Conservation (phyloP, 305 asterid species). For the Stenogyne calaminthoides region DNA sequence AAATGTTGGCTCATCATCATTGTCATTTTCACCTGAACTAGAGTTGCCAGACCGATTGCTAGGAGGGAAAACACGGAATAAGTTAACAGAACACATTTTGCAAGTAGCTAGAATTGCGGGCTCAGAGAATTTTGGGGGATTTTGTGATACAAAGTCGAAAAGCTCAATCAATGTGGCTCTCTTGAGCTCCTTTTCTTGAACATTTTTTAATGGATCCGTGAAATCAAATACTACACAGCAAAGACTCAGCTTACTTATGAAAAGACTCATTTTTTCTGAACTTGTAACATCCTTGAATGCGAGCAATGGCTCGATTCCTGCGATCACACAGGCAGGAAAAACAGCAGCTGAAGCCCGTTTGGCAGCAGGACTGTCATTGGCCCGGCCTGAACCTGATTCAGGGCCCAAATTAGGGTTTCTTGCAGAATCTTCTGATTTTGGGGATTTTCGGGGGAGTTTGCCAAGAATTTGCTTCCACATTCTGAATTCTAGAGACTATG, state of each 20-base stretch:
- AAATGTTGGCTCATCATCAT: conserved; percentile 65
- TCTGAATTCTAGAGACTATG: conserved; percentile 28
- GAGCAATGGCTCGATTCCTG: conserved; percentile 75
- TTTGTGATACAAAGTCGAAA: conserved; percentile 64
- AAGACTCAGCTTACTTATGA: conserved; percentile 81
- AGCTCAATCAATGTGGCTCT: conserved; percentile 75
- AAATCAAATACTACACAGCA: conserved; percentile 83
- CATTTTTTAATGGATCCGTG: conserved; percentile 54
- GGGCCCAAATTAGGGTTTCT: conserved; percentile 44
- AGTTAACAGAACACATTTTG: conserved; percentile 80
- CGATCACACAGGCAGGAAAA: conserved; percentile 62
- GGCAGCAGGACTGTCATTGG: conserved; percentile 43
- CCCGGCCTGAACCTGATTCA: conserved; percentile 40
- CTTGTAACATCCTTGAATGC: conserved; percentile 73
- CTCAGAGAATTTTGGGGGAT: conserved; percentile 60
- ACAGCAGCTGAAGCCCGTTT: conserved; percentile 73
- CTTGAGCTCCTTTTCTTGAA: conserved; percentile 70
- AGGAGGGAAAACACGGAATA: conserved; percentile 77
- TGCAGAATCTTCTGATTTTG: conserved; percentile 50
- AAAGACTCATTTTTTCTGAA: conserved; percentile 71
- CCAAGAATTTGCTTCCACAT: conserved; percentile 85
- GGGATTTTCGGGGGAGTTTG: conserved; percentile 69
- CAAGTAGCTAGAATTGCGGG: conserved; percentile 71
- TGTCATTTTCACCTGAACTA: conserved; percentile 53
- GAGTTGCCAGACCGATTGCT: conserved; percentile 35